These are phyloP conservation scores for Xylariaceae sp. DNA, from an alignment of 2,329 filamentous ascomycete genomes.

Conservation along the genomic window DNA sequence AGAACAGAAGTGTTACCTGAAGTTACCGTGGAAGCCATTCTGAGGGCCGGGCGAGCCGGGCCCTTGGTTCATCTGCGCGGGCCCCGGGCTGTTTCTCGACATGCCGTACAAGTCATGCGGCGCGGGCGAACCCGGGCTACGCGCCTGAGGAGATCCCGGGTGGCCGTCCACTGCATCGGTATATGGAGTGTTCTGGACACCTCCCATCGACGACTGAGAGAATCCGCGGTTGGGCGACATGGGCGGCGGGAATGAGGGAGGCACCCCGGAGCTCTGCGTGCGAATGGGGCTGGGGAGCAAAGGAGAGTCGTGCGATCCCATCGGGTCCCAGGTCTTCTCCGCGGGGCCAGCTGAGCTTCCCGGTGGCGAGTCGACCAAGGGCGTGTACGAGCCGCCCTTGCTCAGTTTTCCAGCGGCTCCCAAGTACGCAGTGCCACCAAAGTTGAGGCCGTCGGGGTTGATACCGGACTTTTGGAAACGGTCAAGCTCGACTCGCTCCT, in stretches of 20 bases:
- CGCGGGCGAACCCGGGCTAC: conserved; percentile 14
- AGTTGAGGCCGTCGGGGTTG: conserved; percentile 38
- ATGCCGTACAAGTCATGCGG: conserved; percentile 21
- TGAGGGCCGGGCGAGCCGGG: conserved; percentile 15
- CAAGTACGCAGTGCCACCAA: conserved; percentile 14
- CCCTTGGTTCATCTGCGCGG: conserved; percentile 13
- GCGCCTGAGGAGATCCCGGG: conserved; percentile 9
- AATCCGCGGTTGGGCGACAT: conserved; percentile 28
- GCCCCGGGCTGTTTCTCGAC: conserved; percentile 17
- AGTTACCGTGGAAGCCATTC: neutral
- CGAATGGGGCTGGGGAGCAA: conserved; percentile 12
- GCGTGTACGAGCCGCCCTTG: conserved; percentile 14
- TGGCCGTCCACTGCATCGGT: conserved; percentile 24
- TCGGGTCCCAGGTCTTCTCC: conserved; percentile 21
- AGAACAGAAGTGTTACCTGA: neutral
- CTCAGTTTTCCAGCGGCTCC: conserved; percentile 15
- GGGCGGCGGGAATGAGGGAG: conserved; percentile 19
- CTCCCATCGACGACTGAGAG: conserved; percentile 26
- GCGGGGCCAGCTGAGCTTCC: conserved; percentile 18
- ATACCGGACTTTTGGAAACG: conserved; percentile 43
- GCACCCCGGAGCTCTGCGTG: conserved; percentile 22
- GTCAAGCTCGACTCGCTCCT: conserved; percentile 48
- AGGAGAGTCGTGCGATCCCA: conserved; percentile 11
- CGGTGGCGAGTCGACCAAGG: conserved; percentile 19
- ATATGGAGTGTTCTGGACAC: conserved; percentile 19